phyloP scores from a whole-genome alignment of 768 basidiomycete species.

The Agaricus subrufescens region DNA sequence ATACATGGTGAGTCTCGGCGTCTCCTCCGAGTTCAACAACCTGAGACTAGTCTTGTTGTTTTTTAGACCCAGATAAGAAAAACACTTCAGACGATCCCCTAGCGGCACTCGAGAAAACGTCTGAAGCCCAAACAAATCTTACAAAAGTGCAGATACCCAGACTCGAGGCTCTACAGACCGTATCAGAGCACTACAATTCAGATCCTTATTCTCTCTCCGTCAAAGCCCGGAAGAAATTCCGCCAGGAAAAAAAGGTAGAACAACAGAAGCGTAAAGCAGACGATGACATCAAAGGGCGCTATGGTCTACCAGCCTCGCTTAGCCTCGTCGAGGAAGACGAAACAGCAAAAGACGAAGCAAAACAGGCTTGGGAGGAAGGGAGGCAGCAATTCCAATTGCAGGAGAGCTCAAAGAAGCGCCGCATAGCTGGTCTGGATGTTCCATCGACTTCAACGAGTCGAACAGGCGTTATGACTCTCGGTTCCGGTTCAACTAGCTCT shows the following conservation, averaged over 20 bases:
- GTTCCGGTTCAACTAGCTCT: slow-evolving; percentile 1
- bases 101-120: slow-evolving; percentile 84
- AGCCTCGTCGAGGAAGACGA: slow-evolving; percentile 62
- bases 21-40: not conserved
- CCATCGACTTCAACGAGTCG: slow-evolving; percentile 18
- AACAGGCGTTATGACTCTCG: not conserved
- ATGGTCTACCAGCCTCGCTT: slow-evolving; percentile 71
- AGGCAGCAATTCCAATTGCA: slow-evolving; percentile 40
- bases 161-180: slow-evolving; percentile 70
- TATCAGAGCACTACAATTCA: slow-evolving; percentile 72
- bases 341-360: slow-evolving; percentile 55
- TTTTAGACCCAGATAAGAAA: slow-evolving; percentile 57
- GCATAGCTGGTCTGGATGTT: slow-evolving; percentile 24
- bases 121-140: slow-evolving; percentile 66
- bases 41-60: not conserved
- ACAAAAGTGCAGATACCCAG: slow-evolving; percentile 76
- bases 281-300: slow-evolving; percentile 65
- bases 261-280: slow-evolving; percentile 65
- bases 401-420: slow-evolving; percentile 45
- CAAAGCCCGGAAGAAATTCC: slow-evolving; percentile 75
- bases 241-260: slow-evolving; percentile 81
- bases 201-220: slow-evolving; percentile 85
- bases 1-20: slow-evolving; percentile 60
- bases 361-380: slow-evolving; percentile 54
- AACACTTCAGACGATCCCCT: slow-evolving; percentile 75